phyloP scores from a whole-genome alignment of 345 rosid species.

The Lumnitzera racemosa region DNA sequence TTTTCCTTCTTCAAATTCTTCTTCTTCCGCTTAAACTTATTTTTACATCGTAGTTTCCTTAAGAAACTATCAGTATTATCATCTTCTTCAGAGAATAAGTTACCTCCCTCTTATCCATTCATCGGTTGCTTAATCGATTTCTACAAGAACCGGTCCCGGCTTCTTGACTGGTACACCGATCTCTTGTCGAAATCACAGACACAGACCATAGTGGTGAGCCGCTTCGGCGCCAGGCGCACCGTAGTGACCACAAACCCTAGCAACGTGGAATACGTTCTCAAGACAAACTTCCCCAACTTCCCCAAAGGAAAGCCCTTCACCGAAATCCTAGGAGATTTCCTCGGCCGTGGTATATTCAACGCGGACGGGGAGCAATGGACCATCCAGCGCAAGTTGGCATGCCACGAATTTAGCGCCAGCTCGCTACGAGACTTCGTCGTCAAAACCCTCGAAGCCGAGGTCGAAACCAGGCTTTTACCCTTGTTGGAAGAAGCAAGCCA shows the following conservation, averaged over 20 bases:
- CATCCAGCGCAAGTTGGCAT: constrained; percentile 58
- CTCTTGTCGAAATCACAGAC: constrained; percentile 48
- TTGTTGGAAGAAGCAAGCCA: constrained; percentile 29
- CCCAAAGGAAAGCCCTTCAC: constrained; percentile 87
- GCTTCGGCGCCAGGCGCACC: constrained; percentile 49
- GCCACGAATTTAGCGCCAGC: constrained; percentile 67
- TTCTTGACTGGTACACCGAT: constrained; percentile 68
- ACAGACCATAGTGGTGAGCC: constrained; percentile 43
- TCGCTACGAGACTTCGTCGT: constrained; percentile 52
- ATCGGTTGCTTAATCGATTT: constrained; percentile 64
- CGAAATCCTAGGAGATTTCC: constrained; percentile 67
- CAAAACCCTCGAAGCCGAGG: constrained; percentile 35
- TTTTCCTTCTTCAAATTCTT: too few species aligned
- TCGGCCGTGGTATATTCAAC: constrained; percentile 76
- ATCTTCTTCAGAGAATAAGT: background rate
- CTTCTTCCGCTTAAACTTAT: too few species aligned
- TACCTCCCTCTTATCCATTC: constrained; percentile 47
- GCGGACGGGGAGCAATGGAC: constrained; percentile 74
- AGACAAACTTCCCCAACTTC: constrained; percentile 50
- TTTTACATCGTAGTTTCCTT: too few species aligned
- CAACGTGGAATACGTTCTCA: constrained; percentile 69
- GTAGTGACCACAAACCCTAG: constrained; percentile 61
- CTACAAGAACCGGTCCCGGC: constrained; percentile 49
- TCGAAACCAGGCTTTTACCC: constrained; percentile 46
- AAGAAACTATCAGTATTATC: background rate